Evolutionary conservation across 345 rosid species (phyloP).

Genomic region (Firmiana major): DNA sequence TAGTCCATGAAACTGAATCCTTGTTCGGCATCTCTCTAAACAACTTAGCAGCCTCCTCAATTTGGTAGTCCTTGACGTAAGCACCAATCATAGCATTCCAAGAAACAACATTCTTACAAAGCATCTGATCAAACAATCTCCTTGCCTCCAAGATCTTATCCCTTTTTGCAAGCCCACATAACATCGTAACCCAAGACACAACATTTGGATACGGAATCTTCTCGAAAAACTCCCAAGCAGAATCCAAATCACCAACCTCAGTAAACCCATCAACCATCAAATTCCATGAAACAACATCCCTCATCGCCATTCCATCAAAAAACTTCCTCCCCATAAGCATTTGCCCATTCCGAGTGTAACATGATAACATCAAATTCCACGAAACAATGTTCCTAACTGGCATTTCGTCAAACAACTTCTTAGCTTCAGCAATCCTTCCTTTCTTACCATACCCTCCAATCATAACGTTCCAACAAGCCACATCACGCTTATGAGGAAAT

Average conservation of each 20-base stretch:
- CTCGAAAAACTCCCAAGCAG: constrained; percentile 35
- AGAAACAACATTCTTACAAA: constrained; percentile 38
- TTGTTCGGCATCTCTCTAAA: constrained; percentile 49
- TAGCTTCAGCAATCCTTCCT: constrained; percentile 45
- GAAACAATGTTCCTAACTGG: constrained; percentile 54
- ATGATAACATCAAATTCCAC: constrained; percentile 35
- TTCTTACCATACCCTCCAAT: constrained; percentile 51
- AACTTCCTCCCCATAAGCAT: constrained; percentile 7
- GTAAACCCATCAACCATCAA: constrained; percentile 31
- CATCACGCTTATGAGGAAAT: constrained; percentile 44
- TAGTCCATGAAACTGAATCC: constrained; percentile 35
- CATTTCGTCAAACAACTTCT: constrained; percentile 60
- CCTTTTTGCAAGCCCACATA: constrained; percentile 1
- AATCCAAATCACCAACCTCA: constrained; percentile 27
- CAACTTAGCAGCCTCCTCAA: constrained; percentile 49
- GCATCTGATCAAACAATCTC: constrained; percentile 53
- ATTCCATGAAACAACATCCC: constrained; percentile 63
- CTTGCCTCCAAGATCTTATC: constrained; percentile 14
- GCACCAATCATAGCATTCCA: constrained; percentile 70
- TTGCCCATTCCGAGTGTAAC: constrained; percentile 9
- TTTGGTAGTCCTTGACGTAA: constrained; percentile 42
- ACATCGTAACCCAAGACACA: constrained; percentile 7
- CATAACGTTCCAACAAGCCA: constrained; percentile 61
- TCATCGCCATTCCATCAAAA: constrained; percentile 41
- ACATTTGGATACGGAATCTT: constrained; percentile 4